Conservation (phyloP, 805 yeast genomes). For the Zygotorulaspora chibaensis region DNA sequence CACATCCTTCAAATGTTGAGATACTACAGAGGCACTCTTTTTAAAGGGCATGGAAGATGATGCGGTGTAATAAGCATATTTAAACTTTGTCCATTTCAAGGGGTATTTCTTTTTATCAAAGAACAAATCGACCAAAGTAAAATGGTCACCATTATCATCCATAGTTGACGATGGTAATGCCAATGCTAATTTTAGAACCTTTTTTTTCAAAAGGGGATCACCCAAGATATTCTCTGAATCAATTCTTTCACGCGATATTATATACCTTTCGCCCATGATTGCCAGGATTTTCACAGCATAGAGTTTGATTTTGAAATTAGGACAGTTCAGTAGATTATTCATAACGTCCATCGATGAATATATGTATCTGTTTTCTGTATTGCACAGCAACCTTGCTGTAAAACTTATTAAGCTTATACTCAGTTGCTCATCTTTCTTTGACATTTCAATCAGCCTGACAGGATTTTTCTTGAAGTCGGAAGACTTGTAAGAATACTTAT, state of each 20-base stretch:
- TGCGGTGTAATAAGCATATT: conserved; percentile 49
- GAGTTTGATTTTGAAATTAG: conserved; percentile 55
- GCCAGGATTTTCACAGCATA: conserved; percentile 58
- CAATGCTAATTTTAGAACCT: conserved; percentile 51
- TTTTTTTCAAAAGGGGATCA: conserved; percentile 37
- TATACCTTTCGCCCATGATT: conserved; percentile 56
- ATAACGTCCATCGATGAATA: conserved; percentile 66
- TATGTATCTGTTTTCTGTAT: conserved; percentile 62
- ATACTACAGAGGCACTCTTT: not conserved
- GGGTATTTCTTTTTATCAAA: conserved; percentile 46
- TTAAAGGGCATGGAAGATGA: conserved; percentile 1
- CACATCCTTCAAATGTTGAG: conserved; percentile 32
- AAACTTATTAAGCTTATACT: conserved; percentile 55
- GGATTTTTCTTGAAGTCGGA: conserved; percentile 40
- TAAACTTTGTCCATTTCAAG: conserved; percentile 50
- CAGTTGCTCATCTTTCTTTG: conserved; percentile 43
- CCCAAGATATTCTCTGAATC: conserved; percentile 25
- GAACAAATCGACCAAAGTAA: conserved; percentile 45
- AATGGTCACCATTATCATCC: conserved; percentile 38
- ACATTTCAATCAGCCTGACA: conserved; percentile 46
- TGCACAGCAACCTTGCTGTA: conserved; percentile 58
- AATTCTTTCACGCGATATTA: conserved; percentile 35
- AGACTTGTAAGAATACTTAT: conserved; percentile 41
- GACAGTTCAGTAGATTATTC: conserved; percentile 52
- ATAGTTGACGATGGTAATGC: conserved; percentile 48